A percentile compares a stretch with the other conserved stretches of the same genome.
These are phyloP conservation scores for Eutrema salsugineum DNA, from an alignment of 441 rosid species.

Conservation along the genomic window DNA sequence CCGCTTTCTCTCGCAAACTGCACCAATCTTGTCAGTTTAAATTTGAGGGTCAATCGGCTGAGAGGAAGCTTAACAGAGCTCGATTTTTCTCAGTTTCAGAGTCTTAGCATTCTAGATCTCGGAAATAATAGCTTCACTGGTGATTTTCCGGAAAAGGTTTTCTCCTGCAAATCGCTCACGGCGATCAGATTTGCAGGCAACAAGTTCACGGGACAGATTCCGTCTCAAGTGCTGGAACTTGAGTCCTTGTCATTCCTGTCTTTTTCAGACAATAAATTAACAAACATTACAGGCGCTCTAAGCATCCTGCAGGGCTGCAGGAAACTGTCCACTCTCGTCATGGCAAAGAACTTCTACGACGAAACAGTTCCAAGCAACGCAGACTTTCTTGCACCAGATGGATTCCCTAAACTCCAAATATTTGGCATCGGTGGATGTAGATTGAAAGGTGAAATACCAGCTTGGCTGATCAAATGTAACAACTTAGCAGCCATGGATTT, in stretches of 20 bases:
- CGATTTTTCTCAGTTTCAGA: slow-evolving; percentile 46
- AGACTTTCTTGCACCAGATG: slow-evolving; percentile 25
- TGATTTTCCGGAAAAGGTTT: slow-evolving; percentile 56
- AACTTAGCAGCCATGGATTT: slow-evolving; percentile 50
- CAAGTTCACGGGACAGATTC: slow-evolving; percentile 51
- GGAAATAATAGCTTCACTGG: slow-evolving; percentile 70
- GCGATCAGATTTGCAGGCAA: slow-evolving; percentile 70
- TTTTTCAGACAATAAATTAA: slow-evolving; percentile 53
- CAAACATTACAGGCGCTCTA: slow-evolving; percentile 59
- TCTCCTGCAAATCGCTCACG: slow-evolving; percentile 50
- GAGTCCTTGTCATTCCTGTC: slow-evolving; percentile 58
- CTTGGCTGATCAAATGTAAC: slow-evolving; percentile 51
- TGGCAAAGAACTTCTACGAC: slow-evolving; percentile 42
- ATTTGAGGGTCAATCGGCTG: slow-evolving; percentile 57
- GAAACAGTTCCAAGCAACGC: slow-evolving; percentile 43
- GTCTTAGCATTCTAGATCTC: slow-evolving; percentile 65
- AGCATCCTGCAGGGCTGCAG: slow-evolving; percentile 46
- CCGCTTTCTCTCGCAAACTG: slow-evolving; percentile 63
- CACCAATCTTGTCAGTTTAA: slow-evolving; percentile 46
- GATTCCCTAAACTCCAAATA: slow-evolving; percentile 52
- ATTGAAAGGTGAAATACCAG: slow-evolving; percentile 51
- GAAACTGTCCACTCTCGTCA: slow-evolving; percentile 46
- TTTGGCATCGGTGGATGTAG: slow-evolving; percentile 50
- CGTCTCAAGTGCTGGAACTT: slow-evolving; percentile 43
- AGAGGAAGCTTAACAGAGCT: slow-evolving; percentile 46